Percentiles rank a stretch among this genome's conserved stretches.
Conservation (phyloP, 2,329 filamentous ascomycete genomes). For the Trichophyton schoenleinii region DNA sequence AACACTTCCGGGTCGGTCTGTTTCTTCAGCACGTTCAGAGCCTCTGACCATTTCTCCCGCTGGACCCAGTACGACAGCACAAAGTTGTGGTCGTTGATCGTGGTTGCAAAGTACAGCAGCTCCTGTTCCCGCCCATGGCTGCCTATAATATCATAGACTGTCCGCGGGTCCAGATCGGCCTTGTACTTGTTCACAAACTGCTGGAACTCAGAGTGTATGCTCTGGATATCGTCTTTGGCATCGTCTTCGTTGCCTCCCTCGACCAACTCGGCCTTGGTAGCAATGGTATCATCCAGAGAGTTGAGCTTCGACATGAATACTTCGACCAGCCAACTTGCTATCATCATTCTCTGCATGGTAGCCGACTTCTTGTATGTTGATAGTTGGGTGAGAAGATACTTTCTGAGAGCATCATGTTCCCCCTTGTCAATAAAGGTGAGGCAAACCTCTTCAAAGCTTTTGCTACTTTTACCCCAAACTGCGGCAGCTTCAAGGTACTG, state of each 20-base stretch:
- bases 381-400: constrained; percentile 78
- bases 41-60: constrained; percentile 79
- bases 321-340: constrained; percentile 89
- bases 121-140: constrained; percentile 92
- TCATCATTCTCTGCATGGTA: constrained; percentile 88
- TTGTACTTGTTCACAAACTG: constrained; percentile 81
- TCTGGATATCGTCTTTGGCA: constrained; percentile 57
- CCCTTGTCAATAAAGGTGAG: constrained; percentile 79
- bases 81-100: constrained; percentile 84
- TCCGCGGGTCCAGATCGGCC: constrained; percentile 74
- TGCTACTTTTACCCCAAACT: constrained; percentile 89
- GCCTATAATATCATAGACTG: constrained; percentile 88
- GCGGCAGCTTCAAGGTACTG: constrained; percentile 75
- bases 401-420: constrained; percentile 79
- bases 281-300: constrained; percentile 82
- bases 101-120: constrained; percentile 77
- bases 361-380: constrained; percentile 67
- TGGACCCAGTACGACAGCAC: constrained; percentile 96
- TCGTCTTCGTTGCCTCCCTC: constrained; percentile 60
- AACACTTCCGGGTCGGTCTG: constrained; percentile 89
- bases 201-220: constrained; percentile 66
- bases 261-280: constrained; percentile 69
- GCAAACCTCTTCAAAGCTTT: constrained; percentile 92
- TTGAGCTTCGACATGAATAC: constrained; percentile 97
- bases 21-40: constrained; percentile 76